These are phyloP conservation scores for Kitagawia praeruptora DNA, from an alignment of 129 eudicot genomes.

Conservation along the genomic window DNA sequence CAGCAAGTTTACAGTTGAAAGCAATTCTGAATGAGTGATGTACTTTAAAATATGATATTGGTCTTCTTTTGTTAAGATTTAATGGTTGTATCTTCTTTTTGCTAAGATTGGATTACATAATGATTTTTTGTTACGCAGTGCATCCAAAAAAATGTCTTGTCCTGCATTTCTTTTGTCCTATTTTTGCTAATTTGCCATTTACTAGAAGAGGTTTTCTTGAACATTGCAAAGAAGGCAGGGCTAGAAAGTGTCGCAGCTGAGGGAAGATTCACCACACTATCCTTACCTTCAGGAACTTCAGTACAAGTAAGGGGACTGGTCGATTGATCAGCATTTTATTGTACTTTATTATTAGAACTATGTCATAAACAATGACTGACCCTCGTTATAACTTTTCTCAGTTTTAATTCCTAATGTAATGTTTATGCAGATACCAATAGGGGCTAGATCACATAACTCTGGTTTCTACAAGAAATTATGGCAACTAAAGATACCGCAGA, in stretches of 20 bases:
- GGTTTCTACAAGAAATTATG: no score
- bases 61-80: not conserved
- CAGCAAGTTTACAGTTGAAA: not conserved
- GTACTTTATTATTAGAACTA: not conserved
- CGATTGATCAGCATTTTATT: not conserved
- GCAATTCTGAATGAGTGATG: not conserved
- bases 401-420: not conserved
- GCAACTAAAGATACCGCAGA: no score
- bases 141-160: not conserved
- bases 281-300: constrained; percentile 58
- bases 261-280: constrained; percentile 60
- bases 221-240: constrained; percentile 80
- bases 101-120: not conserved
- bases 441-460: no score
- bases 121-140: not conserved
- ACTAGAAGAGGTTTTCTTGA: constrained; percentile 95
- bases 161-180: not conserved
- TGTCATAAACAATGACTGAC: not conserved
- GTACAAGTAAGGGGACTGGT: constrained; percentile 44
- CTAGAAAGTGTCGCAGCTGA: constrained; percentile 72
- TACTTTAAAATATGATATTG: not conserved
- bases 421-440: constrained; percentile 63
- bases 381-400: not conserved
- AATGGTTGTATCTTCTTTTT: not conserved
- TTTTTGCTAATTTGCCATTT: constrained; percentile 3